Evolutionary conservation across 305 asterid genomes (phyloP).

Genomic region (Stenogyne calaminthoides): DNA sequence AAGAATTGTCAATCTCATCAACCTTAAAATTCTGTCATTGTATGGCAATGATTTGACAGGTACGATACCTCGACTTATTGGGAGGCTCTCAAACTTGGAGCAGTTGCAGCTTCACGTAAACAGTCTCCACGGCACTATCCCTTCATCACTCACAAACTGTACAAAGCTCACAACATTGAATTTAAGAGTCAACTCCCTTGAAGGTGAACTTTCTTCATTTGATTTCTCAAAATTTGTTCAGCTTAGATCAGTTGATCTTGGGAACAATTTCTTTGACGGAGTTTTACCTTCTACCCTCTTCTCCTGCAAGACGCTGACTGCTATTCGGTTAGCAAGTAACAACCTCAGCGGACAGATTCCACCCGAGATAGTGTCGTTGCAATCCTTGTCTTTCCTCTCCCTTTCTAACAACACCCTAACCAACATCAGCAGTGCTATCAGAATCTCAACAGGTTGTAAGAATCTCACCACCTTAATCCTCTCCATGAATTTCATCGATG

Average conservation of each 20-base stretch:
- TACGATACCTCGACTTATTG: conserved; percentile 56
- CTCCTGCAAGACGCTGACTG: conserved; percentile 48
- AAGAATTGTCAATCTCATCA: conserved; percentile 46
- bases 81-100: conserved; percentile 61
- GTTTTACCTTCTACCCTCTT: conserved; percentile 61
- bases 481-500: conserved; percentile 65
- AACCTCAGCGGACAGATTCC: not conserved
- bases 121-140: conserved; percentile 58
- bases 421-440: not conserved
- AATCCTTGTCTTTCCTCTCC: not conserved
- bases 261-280: conserved; percentile 66
- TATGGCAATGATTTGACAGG: conserved; percentile 64
- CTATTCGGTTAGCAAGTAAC: not conserved
- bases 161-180: conserved; percentile 58
- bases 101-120: conserved; percentile 70
- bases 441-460: conserved; percentile 29
- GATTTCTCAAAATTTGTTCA: conserved; percentile 65
- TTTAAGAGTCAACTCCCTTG: conserved; percentile 63
- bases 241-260: conserved; percentile 68
- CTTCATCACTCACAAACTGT: conserved; percentile 69
- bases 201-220: conserved; percentile 62
- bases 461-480: conserved; percentile 66
- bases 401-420: not conserved
- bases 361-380: not conserved
- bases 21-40: conserved; percentile 55